Evolutionary conservation across 441 rosid species (phyloP), one percentile per base, ranked within the genome.

Genomic region (Aquilaria agallochum): DNA sequence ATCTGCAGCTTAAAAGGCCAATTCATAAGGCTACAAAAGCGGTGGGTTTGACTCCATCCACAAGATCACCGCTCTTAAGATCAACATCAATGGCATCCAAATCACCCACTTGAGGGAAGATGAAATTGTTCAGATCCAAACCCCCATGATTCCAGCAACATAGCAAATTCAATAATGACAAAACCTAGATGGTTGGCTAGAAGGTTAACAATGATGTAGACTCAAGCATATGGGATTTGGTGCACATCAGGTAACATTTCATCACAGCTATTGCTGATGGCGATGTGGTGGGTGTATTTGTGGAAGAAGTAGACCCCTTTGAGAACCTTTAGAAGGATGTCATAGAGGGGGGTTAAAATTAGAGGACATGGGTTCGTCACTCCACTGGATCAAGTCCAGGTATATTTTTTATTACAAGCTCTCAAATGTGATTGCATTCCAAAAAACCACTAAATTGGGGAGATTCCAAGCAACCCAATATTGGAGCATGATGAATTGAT

Each of bases 381-480:
- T 83, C 56, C 83, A 79, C 8, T 94, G 80, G 5, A 86, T 80
- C 44, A 94, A 72, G 55, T 90, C 99, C 66, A 87, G 96, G 74
- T 78, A 87, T 47, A 94, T 84, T 45, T 62, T 84, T 15, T 96
- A 90, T 3, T 87, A 88, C 55, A 94, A 74, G 69, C 93, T 84
- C 79, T 94, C 96, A 0, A 90, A 68, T 1, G 97, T 96, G 47
- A 94, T 94, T 3, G 97, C 97, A 15, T 94, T 96, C 97, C 97
- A 94, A 2, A 97, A 71, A 56, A 86, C 99, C 0, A 86, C 96
- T 3, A 90, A 78, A 72, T 87, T 90, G 2, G 78, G 78, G 32
- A 87, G 78, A 0, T 79, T 72, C 0, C 89, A 70, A 6, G 98
- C 97, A 8, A 82, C 20, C 85, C 87, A 85, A 53, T 88, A 78